Conservation (phyloP, 805 yeast species). For the Grigorovia humatica region DNA sequence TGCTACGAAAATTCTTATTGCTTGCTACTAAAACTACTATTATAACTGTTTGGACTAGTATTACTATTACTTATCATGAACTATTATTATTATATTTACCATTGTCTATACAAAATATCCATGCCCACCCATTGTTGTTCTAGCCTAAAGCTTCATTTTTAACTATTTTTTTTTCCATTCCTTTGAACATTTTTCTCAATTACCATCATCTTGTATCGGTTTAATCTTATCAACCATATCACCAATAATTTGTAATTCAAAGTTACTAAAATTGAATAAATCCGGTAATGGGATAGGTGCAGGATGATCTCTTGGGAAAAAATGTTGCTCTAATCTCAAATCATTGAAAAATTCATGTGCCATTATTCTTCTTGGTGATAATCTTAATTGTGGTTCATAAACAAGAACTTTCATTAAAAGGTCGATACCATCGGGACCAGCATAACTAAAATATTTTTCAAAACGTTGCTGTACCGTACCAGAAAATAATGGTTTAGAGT, state of each 20-base stretch:
- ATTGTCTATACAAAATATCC: no score
- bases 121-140: no score
- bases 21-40: no score
- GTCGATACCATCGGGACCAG: slow-evolving; percentile 81
- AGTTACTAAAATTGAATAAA: slow-evolving; percentile 61
- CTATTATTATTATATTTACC: no score
- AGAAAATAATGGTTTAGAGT: slow-evolving; percentile 50
- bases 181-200: no score
- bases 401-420: slow-evolving; percentile 71
- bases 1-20: no score
- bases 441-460: slow-evolving; percentile 59
- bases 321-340: slow-evolving; percentile 45
- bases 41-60: no score
- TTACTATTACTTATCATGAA: no score
- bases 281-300: slow-evolving; percentile 34
- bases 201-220: slow-evolving; percentile 6
- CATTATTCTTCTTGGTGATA: slow-evolving; percentile 71
- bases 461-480: slow-evolving; percentile 48
- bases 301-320: slow-evolving; percentile 48
- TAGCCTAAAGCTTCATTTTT: no score
- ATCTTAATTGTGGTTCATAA: slow-evolving; percentile 79
- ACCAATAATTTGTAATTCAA: slow-evolving; percentile 42
- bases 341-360: slow-evolving; percentile 87
- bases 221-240: slow-evolving; percentile 15
- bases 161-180: no score